Percentiles rank a stretch among this genome's conserved stretches.
phyloP scores from a whole-genome alignment of 805 yeast species.

The Isabelozyma pseudorhagii region DNA sequence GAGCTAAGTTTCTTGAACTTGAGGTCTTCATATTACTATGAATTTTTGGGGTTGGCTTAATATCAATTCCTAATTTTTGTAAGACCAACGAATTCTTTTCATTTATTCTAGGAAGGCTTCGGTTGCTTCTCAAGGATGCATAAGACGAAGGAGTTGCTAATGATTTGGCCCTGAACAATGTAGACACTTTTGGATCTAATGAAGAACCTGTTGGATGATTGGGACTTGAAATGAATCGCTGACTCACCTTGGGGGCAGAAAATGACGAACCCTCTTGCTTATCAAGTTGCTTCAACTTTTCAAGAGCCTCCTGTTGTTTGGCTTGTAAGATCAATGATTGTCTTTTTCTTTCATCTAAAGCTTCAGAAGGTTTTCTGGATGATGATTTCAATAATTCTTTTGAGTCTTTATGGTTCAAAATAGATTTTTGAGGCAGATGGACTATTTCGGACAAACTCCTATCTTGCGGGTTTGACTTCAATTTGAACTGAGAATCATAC shows the following conservation, averaged over 20 bases:
- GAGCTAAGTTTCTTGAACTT: conserved; percentile 29
- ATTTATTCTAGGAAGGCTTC: conserved; percentile 2
- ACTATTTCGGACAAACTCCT: too few species aligned
- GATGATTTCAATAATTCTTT: too few species aligned
- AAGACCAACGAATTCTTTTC: conserved; percentile 31
- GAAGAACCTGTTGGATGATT: conserved; percentile 12
- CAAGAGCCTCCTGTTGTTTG: conserved; percentile 28
- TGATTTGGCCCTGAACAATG: conserved; percentile 36
- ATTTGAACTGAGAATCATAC: too few species aligned
- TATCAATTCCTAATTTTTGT: conserved; percentile 32
- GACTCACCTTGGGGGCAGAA: background rate
- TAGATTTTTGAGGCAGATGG: too few species aligned
- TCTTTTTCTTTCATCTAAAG: conserved; percentile 5
- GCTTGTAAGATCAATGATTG: conserved; percentile 21
- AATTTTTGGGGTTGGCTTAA: conserved; percentile 8
- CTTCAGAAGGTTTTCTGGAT: too few species aligned
- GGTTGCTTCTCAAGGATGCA: conserved; percentile 11
- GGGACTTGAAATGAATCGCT: background rate
- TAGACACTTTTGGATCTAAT: conserved; percentile 35
- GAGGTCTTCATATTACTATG: conserved; percentile 31
- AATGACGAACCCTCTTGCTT: background rate
- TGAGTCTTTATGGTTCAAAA: too few species aligned
- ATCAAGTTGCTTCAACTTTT: conserved; percentile 8
- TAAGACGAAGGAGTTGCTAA: conserved; percentile 25
- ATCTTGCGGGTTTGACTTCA: too few species aligned